These are phyloP conservation scores for Panaeolus cyanescens DNA, from an alignment of 768 basidiomycete genomes.

Conservation along the genomic window DNA sequence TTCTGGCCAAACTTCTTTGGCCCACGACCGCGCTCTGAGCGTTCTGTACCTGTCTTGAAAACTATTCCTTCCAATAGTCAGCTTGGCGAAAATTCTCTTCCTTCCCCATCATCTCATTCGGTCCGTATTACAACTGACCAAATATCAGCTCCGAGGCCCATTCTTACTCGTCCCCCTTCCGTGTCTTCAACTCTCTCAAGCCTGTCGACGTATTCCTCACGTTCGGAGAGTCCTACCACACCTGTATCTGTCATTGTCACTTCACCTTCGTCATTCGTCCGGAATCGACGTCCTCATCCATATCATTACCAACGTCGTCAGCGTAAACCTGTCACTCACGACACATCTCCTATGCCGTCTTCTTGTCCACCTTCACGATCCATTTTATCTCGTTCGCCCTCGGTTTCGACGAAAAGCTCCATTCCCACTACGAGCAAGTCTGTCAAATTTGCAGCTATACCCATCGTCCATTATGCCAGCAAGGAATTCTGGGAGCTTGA, in stretches of 20 bases:
- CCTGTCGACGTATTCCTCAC: constrained; percentile 28
- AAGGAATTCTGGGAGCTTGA: constrained; percentile 30
- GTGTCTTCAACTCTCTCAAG: constrained; percentile 29
- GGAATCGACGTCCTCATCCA: constrained; percentile 15
- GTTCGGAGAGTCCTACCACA: constrained; percentile 29
- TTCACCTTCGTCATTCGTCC: constrained; percentile 10
- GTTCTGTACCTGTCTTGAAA: constrained; percentile 33
- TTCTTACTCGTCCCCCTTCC: constrained; percentile 26
- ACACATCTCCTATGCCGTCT: constrained; percentile 6
- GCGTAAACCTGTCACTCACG: constrained; percentile 19
- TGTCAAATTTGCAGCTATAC: constrained; percentile 72
- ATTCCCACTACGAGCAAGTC: constrained; percentile 44
- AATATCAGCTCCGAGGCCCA: constrained; percentile 18
- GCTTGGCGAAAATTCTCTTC: constrained; percentile 23
- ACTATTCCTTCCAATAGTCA: constrained; percentile 34
- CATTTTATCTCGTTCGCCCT: constrained; percentile 58
- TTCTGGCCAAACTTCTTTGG: constrained; percentile 42
- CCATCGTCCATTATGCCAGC: constrained; percentile 56
- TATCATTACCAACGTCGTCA: constrained; percentile 20
- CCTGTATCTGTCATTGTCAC: constrained; percentile 23
- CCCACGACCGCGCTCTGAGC: constrained; percentile 34
- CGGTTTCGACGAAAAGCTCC: constrained; percentile 44
- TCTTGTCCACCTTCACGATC: constrained; percentile 51
- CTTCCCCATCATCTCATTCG: constrained; percentile 14
- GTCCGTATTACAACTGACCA: constrained; percentile 14